phyloP scores from a whole-genome alignment of 257 asterid species.

The Primulina tabacum region DNA sequence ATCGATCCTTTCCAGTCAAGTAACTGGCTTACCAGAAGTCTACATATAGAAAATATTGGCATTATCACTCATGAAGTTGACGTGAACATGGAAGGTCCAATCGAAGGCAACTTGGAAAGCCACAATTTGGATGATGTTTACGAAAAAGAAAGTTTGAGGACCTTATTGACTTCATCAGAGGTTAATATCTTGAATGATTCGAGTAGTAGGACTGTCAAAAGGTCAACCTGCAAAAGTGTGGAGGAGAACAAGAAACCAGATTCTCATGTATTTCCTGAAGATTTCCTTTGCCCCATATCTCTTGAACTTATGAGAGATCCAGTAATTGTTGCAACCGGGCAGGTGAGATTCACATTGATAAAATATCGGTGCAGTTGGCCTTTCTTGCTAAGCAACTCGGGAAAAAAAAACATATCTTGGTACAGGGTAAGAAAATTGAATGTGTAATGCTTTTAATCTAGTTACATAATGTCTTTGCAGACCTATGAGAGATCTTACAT shows the following conservation, averaged over 20 bases:
- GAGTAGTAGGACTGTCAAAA: constrained; percentile 31
- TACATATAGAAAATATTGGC: constrained; percentile 47
- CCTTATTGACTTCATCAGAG: constrained; percentile 37
- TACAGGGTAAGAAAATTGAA: not conserved
- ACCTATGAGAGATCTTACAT: constrained; percentile 92
- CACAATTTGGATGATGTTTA: constrained; percentile 32
- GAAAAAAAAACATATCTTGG: not conserved
- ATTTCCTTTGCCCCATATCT: constrained; percentile 90
- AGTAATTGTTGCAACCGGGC: constrained; percentile 87
- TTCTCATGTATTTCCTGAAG: constrained; percentile 66
- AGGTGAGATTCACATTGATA: constrained; percentile 31
- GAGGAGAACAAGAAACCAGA: constrained; percentile 63
- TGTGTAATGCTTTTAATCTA: constrained; percentile 20
- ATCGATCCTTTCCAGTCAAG: constrained; percentile 51
- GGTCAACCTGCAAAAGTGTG: constrained; percentile 32
- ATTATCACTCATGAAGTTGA: constrained; percentile 54
- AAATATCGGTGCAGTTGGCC: not conserved
- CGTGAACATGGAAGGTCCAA: constrained; percentile 30
- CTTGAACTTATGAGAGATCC: constrained; percentile 98
- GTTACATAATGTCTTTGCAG: constrained; percentile 37
- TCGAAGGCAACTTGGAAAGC: constrained; percentile 32
- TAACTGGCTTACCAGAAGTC: constrained; percentile 42
- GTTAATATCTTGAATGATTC: constrained; percentile 32
- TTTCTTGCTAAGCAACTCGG: not conserved
- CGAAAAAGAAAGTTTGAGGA: constrained; percentile 31